Evolutionary conservation across 768 basidiomycete species (phyloP).

Genomic region (Boletales sp.): DNA sequence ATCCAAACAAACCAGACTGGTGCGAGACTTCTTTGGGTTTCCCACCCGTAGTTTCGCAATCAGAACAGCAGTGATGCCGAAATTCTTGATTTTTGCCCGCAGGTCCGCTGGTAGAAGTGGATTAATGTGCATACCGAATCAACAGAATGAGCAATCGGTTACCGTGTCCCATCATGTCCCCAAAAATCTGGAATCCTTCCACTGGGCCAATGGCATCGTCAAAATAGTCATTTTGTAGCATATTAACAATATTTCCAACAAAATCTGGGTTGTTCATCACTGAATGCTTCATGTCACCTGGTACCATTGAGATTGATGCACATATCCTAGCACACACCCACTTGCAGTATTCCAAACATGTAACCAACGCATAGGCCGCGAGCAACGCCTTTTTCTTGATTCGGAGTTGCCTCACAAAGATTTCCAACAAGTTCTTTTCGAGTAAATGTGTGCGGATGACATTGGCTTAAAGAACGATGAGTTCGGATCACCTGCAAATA

Average conservation of each 20-base stretch:
- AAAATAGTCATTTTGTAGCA: constrained; percentile 19
- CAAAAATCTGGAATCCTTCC: neutral
- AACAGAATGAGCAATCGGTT: neutral
- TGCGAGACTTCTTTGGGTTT: constrained; percentile 2
- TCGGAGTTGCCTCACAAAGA: constrained; percentile 13
- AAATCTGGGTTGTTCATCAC: neutral
- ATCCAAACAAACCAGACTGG: constrained; percentile 3
- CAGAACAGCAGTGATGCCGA: constrained; percentile 2
- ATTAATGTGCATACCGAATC: neutral
- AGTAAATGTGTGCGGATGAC: neutral
- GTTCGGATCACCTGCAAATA: too few species aligned
- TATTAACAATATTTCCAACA: constrained; percentile 13
- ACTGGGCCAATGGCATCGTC: constrained; percentile 20
- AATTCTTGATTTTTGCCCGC: neutral
- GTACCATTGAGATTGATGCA: neutral
- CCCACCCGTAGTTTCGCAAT: neutral
- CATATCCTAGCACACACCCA: neutral
- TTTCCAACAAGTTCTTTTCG: neutral
- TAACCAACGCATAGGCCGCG: constrained; percentile 16
- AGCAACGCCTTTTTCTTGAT: constrained; percentile 10
- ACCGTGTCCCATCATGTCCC: neutral
- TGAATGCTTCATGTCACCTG: constrained; percentile 13
- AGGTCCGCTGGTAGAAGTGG: neutral
- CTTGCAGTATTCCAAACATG: constrained; percentile 16
- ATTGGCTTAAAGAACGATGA: too few species aligned